phyloP scores from a whole-genome alignment of 2,329 filamentous ascomycete species.

The Ophiostoma sp. region DNA sequence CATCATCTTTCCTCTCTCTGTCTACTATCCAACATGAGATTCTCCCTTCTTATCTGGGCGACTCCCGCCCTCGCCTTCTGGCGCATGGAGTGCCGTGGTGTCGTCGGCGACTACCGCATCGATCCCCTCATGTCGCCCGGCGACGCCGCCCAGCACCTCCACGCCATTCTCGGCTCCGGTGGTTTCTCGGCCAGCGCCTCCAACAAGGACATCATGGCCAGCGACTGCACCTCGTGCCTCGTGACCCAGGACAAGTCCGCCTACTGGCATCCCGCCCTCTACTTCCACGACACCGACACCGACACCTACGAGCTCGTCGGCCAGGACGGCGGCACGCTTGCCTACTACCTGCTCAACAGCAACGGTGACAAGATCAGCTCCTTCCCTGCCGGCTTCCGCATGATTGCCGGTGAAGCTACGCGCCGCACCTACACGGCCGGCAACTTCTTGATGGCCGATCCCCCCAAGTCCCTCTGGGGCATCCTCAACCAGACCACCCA shows the following conservation, averaged over 20 bases:
- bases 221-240: slow-evolving; percentile 72
- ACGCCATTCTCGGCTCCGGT: slow-evolving; percentile 68
- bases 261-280: slow-evolving; percentile 77
- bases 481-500: slow-evolving; percentile 59
- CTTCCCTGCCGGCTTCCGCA: slow-evolving; percentile 72
- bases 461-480: slow-evolving; percentile 65
- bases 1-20: not conserved
- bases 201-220: slow-evolving; percentile 52
- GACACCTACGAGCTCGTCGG: slow-evolving; percentile 62
- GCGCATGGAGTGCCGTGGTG: slow-evolving; percentile 78
- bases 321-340: slow-evolving; percentile 77
- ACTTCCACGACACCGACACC: slow-evolving; percentile 64
- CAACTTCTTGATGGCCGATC: slow-evolving; percentile 58
- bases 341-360: slow-evolving; percentile 76
- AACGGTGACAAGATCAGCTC: slow-evolving; percentile 55
- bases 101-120: slow-evolving; percentile 63
- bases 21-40: not conserved
- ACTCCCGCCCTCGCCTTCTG: slow-evolving; percentile 60
- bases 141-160: slow-evolving; percentile 57
- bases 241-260: slow-evolving; percentile 78
- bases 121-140: slow-evolving; percentile 70
- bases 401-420: slow-evolving; percentile 69
- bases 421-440: slow-evolving; percentile 66
- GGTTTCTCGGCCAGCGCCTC: slow-evolving; percentile 57
- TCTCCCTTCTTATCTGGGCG: slow-evolving; percentile 19